Evolutionary conservation across 805 yeast species (phyloP), one percentile per base, ranked within the genome.

Genomic region (Metschnikowia cubensis): DNA sequence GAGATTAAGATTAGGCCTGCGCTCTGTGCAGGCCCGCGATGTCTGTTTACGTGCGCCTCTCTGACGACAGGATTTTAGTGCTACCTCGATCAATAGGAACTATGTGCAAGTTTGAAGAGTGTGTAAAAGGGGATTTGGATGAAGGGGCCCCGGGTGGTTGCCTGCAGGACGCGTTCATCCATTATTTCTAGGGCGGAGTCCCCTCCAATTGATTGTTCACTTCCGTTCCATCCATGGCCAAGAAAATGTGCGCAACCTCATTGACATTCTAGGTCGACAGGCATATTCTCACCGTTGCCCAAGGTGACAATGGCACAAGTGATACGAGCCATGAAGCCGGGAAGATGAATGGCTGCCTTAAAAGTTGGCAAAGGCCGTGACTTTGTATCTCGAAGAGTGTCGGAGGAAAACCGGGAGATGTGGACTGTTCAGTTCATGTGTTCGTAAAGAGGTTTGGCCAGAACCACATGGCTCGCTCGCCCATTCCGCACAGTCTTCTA

Each of bases 1-100:
- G 54, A 57, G 60, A 57, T 57, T 50, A 38, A 21, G 46, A 37
- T 6, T 7, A 15, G 7, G 31, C 32, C 35, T 25, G 13, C 2
- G 11, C 3, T 10, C 11, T 17, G n/a, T 35, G 41, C 47, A 36
- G 41, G 47, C 32, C 22, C 37, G 46, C 46, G 46, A 43, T 43
- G 46, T 18, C 18, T 42, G 31, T 32, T 11, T 42, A 14, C 34
- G 36, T 25, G 21, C 36, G 32, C 34, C 37, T 22, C n/a, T 38
- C 37, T 10, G 29, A 42, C 38, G 38, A n/a, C 33, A 17, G 29
- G 14, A 2, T 20, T 34, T 13, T 15, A 13, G 33, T 7, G 20
- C 13, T n/a, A 17, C 37, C 37, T 42, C 35, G 37, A 21, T 22
- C 20, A 33, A n/a, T n/a, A 13, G 21, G 10, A 21, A 21, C 22